Evolutionary conservation across 73 alveolate species (phyloP), one percentile per base, ranked within the genome.

Genomic region (Paramecium biaurelia): DNA sequence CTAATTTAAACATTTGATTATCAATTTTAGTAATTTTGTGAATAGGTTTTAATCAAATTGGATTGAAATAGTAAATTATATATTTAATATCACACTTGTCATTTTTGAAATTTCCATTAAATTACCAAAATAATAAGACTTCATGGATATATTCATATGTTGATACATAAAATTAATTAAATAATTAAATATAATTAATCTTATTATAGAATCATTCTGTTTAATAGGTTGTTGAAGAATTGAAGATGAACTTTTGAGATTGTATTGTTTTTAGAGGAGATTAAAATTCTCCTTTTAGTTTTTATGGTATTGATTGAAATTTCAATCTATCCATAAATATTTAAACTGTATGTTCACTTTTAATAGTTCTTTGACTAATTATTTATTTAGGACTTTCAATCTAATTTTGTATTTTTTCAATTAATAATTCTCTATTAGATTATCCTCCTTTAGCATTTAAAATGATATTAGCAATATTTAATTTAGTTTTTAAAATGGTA

Each of bases 171-270:
- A 35, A 10, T 20, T 21, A 2, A 59, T 26, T 6, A n/a, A 59
- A 59, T 57, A 24, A 21, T 59, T n/a, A n/a, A n/a, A n/a, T 0
- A 32, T 32, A 15, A 18, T 53, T 2, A n/a, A 15, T 53, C 2
- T 23, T 12, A 63, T 63, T 8, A 30, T 63, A 26, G 23, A 63
- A 63, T 63, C 84, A 63, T 63, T 63, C 84, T 63, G 84, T 63
- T 63, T 63, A 63, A 63, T 63, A 63, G 41, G 84, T 63, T 26
- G 84, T 63, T 26, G 41, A 63, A 63, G 84, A 63, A 26, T 63
- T 63, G 21, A 63, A 63, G 84, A 63, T 63, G 12, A 63, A 28
- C 45, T 26, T 63, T 63, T 63, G 45, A 63, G 84, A 63, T 63
- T 63, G 26, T 1, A 63, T 32, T 63, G 84, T 63, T 63, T 63